These are phyloP conservation scores for Exutisphaerella laricina DNA, from an alignment of 2,329 filamentous ascomycete genomes.

Conservation along the genomic window DNA sequence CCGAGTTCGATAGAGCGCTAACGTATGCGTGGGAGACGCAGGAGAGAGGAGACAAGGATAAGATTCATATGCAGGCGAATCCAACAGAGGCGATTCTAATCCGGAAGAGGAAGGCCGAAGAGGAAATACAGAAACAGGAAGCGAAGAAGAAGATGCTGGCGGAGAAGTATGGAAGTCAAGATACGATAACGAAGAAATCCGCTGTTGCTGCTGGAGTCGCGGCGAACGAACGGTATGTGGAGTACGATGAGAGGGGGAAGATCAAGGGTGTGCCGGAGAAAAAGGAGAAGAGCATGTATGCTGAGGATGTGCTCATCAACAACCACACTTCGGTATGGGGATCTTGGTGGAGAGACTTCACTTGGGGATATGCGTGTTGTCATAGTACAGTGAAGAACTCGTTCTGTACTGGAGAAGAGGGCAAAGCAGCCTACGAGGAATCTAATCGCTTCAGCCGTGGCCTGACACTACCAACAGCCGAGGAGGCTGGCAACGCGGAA, in stretches of 20 bases:
- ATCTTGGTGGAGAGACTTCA: conserved; percentile 93
- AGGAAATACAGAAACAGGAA: conserved; percentile 62
- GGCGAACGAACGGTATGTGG: conserved; percentile 81
- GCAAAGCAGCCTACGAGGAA: conserved; percentile 73
- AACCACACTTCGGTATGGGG: conserved; percentile 94
- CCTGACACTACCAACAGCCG: conserved; percentile 35
- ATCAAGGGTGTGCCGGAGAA: conserved; percentile 82
- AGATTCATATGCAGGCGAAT: conserved; percentile 88
- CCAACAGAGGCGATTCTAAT: conserved; percentile 85
- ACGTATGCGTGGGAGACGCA: conserved; percentile 93
- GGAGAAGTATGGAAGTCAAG: conserved; percentile 75
- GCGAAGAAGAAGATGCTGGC: conserved; percentile 64
- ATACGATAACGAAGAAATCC: conserved; percentile 55
- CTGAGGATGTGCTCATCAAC: conserved; percentile 79
- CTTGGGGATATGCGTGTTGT: conserved; percentile 95
- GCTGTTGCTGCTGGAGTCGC: conserved; percentile 60
- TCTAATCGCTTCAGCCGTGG: conserved; percentile 57
- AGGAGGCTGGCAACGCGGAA: conserved; percentile 21
- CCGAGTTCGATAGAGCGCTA: conserved; percentile 85
- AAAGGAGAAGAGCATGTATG: conserved; percentile 80
- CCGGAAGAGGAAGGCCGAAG: conserved; percentile 72
- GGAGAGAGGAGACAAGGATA: conserved; percentile 71
- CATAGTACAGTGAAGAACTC: conserved; percentile 92
- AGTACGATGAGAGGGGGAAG: conserved; percentile 85
- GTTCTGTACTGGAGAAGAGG: conserved; percentile 91